Evolutionary conservation across 495 filamentous ascomycete genomes (phyloP).

Genomic region (Ascobolus immersus): DNA sequence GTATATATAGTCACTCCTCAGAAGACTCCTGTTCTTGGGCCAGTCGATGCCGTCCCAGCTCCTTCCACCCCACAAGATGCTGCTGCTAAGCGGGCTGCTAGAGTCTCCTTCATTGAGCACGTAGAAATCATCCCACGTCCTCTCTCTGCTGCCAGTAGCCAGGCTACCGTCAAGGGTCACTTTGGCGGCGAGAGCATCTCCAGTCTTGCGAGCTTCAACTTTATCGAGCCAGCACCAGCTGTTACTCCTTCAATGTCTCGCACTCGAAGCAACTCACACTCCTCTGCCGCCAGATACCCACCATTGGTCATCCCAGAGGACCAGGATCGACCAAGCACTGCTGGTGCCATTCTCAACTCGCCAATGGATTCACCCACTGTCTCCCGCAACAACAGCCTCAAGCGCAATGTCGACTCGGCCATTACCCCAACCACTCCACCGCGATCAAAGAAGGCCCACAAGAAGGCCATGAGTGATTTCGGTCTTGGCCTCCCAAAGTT

Average conservation of each 20-base stretch:
- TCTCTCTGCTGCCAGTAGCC: constrained; percentile 5
- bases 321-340: constrained; percentile 14
- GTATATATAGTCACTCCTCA: constrained; percentile 6
- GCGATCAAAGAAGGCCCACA: constrained; percentile 13
- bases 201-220: constrained; percentile 5
- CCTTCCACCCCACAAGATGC: neutral
- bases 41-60: constrained; percentile 4
- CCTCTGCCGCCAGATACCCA: constrained; percentile 11
- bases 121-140: constrained; percentile 13
- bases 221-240: neutral
- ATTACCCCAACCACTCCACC: neutral
- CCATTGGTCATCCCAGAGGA: constrained; percentile 10
- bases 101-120: constrained; percentile 13
- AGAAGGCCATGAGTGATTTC: constrained; percentile 15
- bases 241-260: constrained; percentile 10
- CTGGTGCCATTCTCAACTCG: constrained; percentile 10
- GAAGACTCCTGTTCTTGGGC: constrained; percentile 6
- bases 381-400: neutral
- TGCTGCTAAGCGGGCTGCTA: constrained; percentile 7
- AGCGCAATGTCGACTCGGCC: neutral
- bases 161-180: constrained; percentile 4
- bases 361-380: neutral
- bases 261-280: constrained; percentile 15
- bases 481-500: constrained; percentile 11
- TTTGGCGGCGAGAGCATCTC: constrained; percentile 5